phyloP scores from a whole-genome alignment of 495 filamentous ascomycete genomes.

The Daldinia decipiens region DNA sequence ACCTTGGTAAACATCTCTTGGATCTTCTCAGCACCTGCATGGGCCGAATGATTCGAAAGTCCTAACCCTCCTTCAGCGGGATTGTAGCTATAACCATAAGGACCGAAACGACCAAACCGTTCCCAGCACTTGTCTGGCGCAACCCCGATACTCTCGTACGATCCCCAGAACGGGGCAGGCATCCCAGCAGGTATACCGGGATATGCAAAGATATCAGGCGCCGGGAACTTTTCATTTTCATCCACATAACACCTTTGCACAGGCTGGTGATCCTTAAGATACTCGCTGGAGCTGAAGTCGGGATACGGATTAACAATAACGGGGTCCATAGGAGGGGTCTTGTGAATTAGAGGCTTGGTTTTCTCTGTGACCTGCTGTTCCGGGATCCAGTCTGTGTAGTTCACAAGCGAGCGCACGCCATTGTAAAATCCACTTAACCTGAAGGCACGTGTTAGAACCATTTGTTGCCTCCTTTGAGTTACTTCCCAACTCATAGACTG shows the following conservation, averaged over 20 bases:
- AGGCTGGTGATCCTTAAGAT: constrained; percentile 65
- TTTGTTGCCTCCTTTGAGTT: background rate
- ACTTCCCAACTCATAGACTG: constrained; percentile 11
- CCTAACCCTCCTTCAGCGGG: constrained; percentile 76
- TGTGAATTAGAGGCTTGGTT: constrained; percentile 38
- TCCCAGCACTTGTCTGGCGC: constrained; percentile 85
- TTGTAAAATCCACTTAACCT: constrained; percentile 75
- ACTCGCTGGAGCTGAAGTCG: constrained; percentile 64
- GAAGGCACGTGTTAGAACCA: constrained; percentile 21
- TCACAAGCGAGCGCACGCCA: constrained; percentile 70
- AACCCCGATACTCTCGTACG: constrained; percentile 73
- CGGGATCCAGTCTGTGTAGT: constrained; percentile 66
- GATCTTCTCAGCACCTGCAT: constrained; percentile 70
- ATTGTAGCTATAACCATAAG: constrained; percentile 87
- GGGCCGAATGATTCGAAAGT: constrained; percentile 72
- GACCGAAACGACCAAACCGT: constrained; percentile 79
- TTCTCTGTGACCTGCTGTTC: constrained; percentile 65
- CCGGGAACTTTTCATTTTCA: constrained; percentile 59
- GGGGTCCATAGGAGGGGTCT: constrained; percentile 54
- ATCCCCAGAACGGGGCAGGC: constrained; percentile 78
- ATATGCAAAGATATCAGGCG: constrained; percentile 71
- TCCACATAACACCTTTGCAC: constrained; percentile 77
- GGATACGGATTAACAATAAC: constrained; percentile 71
- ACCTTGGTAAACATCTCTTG: constrained; percentile 71
- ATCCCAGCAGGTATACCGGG: constrained; percentile 74